Conservation (phyloP, 2,329 filamentous ascomycete genomes). For the Fusarium sp. region DNA sequence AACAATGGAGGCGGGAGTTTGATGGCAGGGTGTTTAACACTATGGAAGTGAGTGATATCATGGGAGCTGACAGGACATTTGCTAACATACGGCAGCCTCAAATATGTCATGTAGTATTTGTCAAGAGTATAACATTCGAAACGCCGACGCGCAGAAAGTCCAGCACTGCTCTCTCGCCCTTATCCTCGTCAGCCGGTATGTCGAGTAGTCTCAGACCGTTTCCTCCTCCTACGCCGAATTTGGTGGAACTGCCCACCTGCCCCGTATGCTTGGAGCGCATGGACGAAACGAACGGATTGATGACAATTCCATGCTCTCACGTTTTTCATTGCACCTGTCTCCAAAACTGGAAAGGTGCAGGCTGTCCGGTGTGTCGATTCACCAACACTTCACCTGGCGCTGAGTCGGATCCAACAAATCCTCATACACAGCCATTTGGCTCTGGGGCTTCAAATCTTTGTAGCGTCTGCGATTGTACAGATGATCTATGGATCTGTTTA, state of each 20-base stretch:
- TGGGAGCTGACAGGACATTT: not conserved
- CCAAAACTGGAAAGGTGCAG: conserved; percentile 94
- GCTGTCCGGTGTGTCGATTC: conserved; percentile 94
- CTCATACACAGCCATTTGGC: conserved; percentile 68
- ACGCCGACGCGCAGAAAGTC: conserved; percentile 64
- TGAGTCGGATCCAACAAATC: conserved; percentile 63
- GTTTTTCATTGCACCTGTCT: conserved; percentile 97
- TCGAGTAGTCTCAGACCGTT: conserved; percentile 69
- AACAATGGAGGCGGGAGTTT: conserved; percentile 85
- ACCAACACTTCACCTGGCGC: conserved; percentile 66
- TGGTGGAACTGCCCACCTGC: conserved; percentile 94
- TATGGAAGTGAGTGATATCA: conserved; percentile 74
- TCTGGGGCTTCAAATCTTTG: conserved; percentile 77
- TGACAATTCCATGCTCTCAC: conserved; percentile 97
- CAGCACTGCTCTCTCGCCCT: conserved; percentile 71
- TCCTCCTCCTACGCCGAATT: conserved; percentile 79
- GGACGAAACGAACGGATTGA: conserved; percentile 94
- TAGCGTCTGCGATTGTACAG: conserved; percentile 80
- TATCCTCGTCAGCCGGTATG: conserved; percentile 59
- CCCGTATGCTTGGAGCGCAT: conserved; percentile 97
- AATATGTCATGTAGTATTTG: conserved; percentile 93
- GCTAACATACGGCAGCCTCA: conserved; percentile 72
- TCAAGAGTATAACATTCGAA: conserved; percentile 91
- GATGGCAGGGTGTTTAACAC: conserved; percentile 94
- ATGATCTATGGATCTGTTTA: conserved; percentile 94